Base-by-base conservation (phyloP, 2,329 filamentous ascomycete genomes). In the Penicillium sp. region DNA sequence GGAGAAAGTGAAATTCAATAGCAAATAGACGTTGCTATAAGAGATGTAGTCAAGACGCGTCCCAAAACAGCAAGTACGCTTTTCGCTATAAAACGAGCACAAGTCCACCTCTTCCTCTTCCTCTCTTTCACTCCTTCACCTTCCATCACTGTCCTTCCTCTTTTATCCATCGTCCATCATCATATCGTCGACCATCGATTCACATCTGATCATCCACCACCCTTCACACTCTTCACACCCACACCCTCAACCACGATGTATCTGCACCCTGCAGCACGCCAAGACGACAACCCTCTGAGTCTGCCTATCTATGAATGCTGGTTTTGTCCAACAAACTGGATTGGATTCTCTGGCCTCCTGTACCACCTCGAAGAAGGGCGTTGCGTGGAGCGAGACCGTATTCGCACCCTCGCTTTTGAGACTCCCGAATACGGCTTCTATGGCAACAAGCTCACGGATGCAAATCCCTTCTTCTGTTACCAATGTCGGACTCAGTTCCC, bases 341-440 rank as follows among this genome's bases (percentile, higher is more conserved):
- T 31, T 4, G 54, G 49, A 0, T 57, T 57, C 10, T 53, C 49
- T 1, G 49, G 27, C 2, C 34, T 57, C 1, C 54, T 57, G 1
- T 36, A 11, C 4, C 54, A 57, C 21, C 41, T 52, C 1, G 54
- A 57, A 33, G 11, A 46, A 7, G 49, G 49, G 4, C 16, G 33
- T 2, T 57, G 54, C 5, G 49, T 57, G 3, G 53, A 47, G 33
- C n/a, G 19, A 3, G 27, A 53, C 2, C 49, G 49, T 0, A 57
- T 57, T 2, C 49, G 34, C 3, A 29, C 41, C 4, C 54, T 57
- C 9, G 54, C 50, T 6, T 57, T 57, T 6, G 54, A 57, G 23
- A 23, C 19, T 10, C 54, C 54, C 2, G 49, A 57, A 3, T 53
- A 53, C 10, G 49, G 41, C 3, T 47, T 40, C 19, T 57, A 41